Percentiles rank a stretch among this genome's conserved stretches.
These are phyloP conservation scores for Staphylotrichum longicolle DNA, from an alignment of 495 filamentous ascomycete species.

Conservation along the genomic window DNA sequence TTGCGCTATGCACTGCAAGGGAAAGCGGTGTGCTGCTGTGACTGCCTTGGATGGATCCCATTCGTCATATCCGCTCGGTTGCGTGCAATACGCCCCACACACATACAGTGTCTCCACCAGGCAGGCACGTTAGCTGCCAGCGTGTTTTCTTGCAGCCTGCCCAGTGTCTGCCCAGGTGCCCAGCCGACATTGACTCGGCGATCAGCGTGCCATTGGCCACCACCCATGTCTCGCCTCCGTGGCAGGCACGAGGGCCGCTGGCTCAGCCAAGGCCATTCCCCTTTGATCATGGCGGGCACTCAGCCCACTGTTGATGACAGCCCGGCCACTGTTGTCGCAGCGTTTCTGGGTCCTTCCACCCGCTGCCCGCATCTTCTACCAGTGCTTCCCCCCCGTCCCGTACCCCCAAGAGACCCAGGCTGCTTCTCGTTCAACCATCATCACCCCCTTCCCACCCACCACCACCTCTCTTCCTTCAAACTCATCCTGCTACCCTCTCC, in stretches of 20 bases:
- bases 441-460: slow-evolving; percentile 21
- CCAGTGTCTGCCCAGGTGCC: slow-evolving; percentile 30
- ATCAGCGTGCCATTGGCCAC: slow-evolving; percentile 25
- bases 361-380: slow-evolving; percentile 36
- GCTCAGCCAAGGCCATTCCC: slow-evolving; percentile 25
- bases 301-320: slow-evolving; percentile 35
- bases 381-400: slow-evolving; percentile 28
- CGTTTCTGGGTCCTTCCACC: slow-evolving; percentile 38
- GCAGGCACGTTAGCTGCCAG: slow-evolving; percentile 16
- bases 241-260: slow-evolving; percentile 23
- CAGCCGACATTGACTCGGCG: slow-evolving; percentile 18
- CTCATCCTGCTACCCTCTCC: slow-evolving; percentile 13
- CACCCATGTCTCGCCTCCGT: slow-evolving; percentile 25
- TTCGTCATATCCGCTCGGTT: slow-evolving; percentile 29
- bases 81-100: slow-evolving; percentile 15
- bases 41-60: slow-evolving; percentile 26
- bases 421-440: slow-evolving; percentile 8
- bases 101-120: slow-evolving; percentile 22
- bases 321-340: slow-evolving; percentile 26
- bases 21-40: slow-evolving; percentile 27
- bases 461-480: slow-evolving; percentile 17
- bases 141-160: background rate
- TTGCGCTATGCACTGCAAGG: background rate
- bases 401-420: slow-evolving; percentile 13
- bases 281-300: slow-evolving; percentile 29